Evolutionary conservation across 768 basidiomycete genomes (phyloP).

Genomic region (Boletus reticulatus): DNA sequence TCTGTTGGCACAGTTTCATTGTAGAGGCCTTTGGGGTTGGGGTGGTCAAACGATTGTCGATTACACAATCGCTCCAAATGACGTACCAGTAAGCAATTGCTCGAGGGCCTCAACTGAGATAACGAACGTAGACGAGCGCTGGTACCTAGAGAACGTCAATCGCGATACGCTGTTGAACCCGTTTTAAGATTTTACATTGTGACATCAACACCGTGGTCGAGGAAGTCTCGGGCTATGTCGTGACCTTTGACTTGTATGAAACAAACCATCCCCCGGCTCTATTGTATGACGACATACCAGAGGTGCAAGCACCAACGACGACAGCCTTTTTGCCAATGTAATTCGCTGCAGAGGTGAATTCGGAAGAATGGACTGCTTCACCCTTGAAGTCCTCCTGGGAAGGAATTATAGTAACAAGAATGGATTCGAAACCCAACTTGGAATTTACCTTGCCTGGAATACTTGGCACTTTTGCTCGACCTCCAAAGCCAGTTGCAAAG

Average conservation of each 20-base stretch:
- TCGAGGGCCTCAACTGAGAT: background rate
- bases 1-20: constrained; percentile 18
- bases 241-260: constrained; percentile 24
- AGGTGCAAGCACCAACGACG: constrained; percentile 68
- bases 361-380: constrained; percentile 47
- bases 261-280: background rate
- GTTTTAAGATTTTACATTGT: constrained; percentile 19
- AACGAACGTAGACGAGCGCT: background rate
- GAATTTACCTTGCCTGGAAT: constrained; percentile 41
- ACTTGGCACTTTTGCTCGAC: constrained; percentile 42
- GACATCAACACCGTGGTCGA: constrained; percentile 28
- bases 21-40: background rate
- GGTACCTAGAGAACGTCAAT: constrained; percentile 6
- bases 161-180: background rate
- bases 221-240: constrained; percentile 39
- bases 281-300: constrained; percentile 36
- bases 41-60: background rate
- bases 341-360: constrained; percentile 46
- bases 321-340: constrained; percentile 63
- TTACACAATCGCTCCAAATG: background rate
- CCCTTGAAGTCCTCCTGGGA: constrained; percentile 53
- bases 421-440: background rate
- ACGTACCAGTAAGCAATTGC: background rate
- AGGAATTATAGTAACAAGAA: background rate
- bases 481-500: constrained; percentile 54